Conservation (phyloP, 805 yeast genomes). For the Kodamaea laetipori region DNA sequence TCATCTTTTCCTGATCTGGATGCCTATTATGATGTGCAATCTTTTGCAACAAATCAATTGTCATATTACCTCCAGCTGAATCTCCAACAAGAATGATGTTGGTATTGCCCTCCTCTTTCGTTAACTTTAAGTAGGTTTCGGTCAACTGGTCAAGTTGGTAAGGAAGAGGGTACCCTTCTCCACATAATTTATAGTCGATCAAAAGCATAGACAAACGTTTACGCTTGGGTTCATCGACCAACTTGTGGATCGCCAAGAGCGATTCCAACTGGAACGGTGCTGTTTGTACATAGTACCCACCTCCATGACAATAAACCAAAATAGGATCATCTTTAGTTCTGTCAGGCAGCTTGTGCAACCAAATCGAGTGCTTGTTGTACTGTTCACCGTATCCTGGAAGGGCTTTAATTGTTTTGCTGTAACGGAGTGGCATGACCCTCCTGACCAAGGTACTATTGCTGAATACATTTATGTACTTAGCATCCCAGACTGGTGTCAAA, state of each 20-base stretch:
- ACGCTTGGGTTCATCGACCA: slow-evolving; percentile 27
- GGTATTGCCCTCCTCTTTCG: slow-evolving; percentile 22
- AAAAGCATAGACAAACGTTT: slow-evolving; percentile 22
- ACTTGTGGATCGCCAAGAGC: slow-evolving; percentile 28
- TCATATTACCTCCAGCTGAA: slow-evolving; percentile 46
- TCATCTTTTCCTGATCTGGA: slow-evolving; percentile 12
- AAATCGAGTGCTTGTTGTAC: slow-evolving; percentile 32
- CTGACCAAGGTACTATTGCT: slow-evolving; percentile 17
- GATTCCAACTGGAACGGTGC: slow-evolving; percentile 33
- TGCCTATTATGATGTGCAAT: slow-evolving; percentile 6
- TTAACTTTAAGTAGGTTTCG: slow-evolving; percentile 26
- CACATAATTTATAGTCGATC: slow-evolving; percentile 31
- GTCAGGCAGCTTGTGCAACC: slow-evolving; percentile 36
- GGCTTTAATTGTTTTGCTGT: slow-evolving; percentile 1
- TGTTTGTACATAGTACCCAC: slow-evolving; percentile 39
- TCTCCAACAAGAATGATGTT: slow-evolving; percentile 43
- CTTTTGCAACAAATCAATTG: slow-evolving; percentile 31
- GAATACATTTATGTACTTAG: slow-evolving; percentile 14
- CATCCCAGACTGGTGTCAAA: slow-evolving; percentile 18
- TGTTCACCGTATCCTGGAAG: slow-evolving; percentile 36
- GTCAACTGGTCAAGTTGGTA: slow-evolving; percentile 34
- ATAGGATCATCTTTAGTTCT: slow-evolving; percentile 30
- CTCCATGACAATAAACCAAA: slow-evolving; percentile 42
- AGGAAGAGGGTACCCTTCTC: slow-evolving; percentile 34
- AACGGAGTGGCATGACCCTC: slow-evolving; percentile 11